Base-by-base conservation (phyloP, 495 filamentous ascomycete species). In the Cenococcum geophilum region DNA sequence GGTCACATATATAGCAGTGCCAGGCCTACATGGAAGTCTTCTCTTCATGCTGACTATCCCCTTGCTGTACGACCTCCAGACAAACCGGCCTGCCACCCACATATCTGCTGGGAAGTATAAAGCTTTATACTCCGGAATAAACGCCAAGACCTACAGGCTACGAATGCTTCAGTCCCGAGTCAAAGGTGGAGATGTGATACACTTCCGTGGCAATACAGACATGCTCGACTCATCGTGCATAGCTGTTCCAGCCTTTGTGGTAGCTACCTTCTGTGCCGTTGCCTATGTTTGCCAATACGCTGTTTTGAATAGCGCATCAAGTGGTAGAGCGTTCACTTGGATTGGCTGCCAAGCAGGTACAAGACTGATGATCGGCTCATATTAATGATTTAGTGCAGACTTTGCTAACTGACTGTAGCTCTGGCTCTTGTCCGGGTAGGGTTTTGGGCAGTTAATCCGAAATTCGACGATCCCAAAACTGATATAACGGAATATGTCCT, bases 281-380 rank as follows among this genome's bases (percentile, higher is more conserved):
- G 37, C 56, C 9, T 59, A 59, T 12, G 25, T 59, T 50, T 59
- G 56, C 45, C 56, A 59, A 35, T 59, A 59, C 40, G 45, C 56
- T 20, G 56, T 59, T 22, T 27, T 59, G 4, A 59, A 59, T 9
- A 50, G 12, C 1, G 56, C 56, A 16, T 47, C 37, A 18, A 59
- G 56, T 27, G 50, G 8, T 0, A 50, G 14, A 23, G 56, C 56
- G 0, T 47, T 50, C 32, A 6, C 50, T 49, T 59, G 56, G 56
- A 59, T 59, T 27, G 45, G 45, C 1, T 21, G 14, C 8, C 56
- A 59, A 57, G 27, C 27, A 32, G 27, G 27, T 32, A 32, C 6
- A 6, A 32, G 3, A 32, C 6, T 6, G 6, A 6, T 32, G 6
- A 32, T 32, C 6, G 6, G 27, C 27, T 2, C 2, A 32, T 32